Conservation (phyloP, 192 early-diverging fungal species). For the Rhizophagus clarus region DNA sequence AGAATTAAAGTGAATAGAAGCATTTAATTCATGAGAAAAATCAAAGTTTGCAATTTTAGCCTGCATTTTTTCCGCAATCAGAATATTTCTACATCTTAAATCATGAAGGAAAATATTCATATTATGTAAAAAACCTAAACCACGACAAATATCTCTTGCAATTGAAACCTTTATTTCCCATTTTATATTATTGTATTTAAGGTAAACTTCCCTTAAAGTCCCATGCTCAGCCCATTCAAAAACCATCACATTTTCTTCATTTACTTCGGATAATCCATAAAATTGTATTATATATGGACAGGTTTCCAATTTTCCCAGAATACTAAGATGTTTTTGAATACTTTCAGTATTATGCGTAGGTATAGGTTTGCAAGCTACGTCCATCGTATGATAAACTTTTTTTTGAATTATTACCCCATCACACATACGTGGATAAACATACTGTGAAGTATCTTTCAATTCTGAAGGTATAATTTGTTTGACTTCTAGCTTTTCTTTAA, state of each 20-base stretch:
- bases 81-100: constrained; percentile 1
- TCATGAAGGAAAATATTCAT: background rate
- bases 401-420: no score
- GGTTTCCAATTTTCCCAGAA: background rate
- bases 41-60: constrained; percentile 26
- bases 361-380: background rate
- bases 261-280: constrained; percentile 6
- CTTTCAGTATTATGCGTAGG: background rate
- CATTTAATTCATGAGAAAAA: background rate
- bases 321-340: background rate
- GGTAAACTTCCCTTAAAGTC: background rate
- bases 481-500: no score
- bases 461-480: no score
- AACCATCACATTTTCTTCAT: background rate
- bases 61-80: background rate
- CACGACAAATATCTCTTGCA: background rate
- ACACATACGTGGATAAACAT: no score
- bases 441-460: no score
- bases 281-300: constrained; percentile 19
- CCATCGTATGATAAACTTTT: no score
- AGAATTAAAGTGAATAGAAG: background rate
- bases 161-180: background rate
- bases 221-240: background rate
- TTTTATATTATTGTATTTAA: background rate
- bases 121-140: background rate